Percentiles rank a stretch among this genome's conserved stretches.
These are phyloP conservation scores for Collybiopsis confluens DNA, from an alignment of 768 basidiomycete genomes.

Conservation along the genomic window DNA sequence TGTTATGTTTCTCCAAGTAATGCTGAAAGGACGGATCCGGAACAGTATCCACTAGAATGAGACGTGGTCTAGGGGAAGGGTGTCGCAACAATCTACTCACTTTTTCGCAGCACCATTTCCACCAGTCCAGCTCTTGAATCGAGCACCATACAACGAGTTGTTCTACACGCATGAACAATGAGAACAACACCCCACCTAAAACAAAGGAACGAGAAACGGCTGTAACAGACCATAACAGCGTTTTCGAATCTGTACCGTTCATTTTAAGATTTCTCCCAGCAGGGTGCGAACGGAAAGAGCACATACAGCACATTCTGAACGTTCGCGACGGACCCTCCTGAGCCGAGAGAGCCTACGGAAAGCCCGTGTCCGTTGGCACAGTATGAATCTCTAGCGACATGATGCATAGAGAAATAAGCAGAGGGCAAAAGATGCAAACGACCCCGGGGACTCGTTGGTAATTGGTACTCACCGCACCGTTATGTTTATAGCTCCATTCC, in stretches of 20 bases:
- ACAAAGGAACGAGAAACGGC: no score
- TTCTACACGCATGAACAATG: constrained; percentile 29
- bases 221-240: constrained; percentile 38
- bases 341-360: constrained; percentile 49
- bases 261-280: no score
- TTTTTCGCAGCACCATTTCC: constrained; percentile 56
- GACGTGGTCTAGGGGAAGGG: no score
- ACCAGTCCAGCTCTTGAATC: constrained; percentile 67
- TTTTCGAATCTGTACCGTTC: constrained; percentile 41
- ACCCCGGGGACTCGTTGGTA: no score
- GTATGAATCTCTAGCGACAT: constrained; percentile 39
- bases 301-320: constrained; percentile 56
- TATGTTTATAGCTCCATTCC: constrained; percentile 52
- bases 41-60: background rate
- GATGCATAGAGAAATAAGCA: no score
- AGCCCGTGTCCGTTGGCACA: constrained; percentile 59
- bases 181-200: no score
- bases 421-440: no score
- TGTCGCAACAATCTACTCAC: no score
- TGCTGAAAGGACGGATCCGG: constrained; percentile 31
- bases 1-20: constrained; percentile 55
- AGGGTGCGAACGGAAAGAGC: background rate
- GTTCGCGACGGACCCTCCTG: constrained; percentile 40
- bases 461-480: constrained; percentile 40
- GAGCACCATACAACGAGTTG: constrained; percentile 50